Conservation (phyloP, 805 yeast species). For the Candida berthetii region DNA sequence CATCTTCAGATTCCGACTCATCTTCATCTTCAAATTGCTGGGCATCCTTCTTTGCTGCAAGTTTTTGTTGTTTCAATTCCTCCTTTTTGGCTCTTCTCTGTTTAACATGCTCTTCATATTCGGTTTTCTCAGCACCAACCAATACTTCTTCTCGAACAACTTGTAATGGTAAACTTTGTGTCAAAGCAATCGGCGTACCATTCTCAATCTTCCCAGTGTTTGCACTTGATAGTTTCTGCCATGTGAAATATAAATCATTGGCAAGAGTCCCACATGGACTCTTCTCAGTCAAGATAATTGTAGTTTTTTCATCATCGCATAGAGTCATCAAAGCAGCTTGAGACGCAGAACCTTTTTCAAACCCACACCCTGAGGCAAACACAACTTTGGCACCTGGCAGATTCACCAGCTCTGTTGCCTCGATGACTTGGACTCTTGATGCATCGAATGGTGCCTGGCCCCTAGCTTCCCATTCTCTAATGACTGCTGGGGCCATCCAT, state of each 20-base stretch:
- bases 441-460: constrained; percentile 78
- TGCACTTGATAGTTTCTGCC: constrained; percentile 38
- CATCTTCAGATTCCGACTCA: constrained; percentile 19
- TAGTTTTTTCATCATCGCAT: constrained; percentile 59
- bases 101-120: constrained; percentile 40
- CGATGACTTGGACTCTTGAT: constrained; percentile 49
- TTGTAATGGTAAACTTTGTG: constrained; percentile 34
- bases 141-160: constrained; percentile 41
- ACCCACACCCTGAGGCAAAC: constrained; percentile 64
- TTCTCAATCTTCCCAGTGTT: constrained; percentile 42
- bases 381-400: constrained; percentile 72
- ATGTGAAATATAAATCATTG: constrained; percentile 41
- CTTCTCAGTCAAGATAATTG: constrained; percentile 71
- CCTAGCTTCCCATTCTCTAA: constrained; percentile 75
- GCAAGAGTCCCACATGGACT: constrained; percentile 43
- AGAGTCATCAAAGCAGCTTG: constrained; percentile 45
- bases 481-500: constrained; percentile 91
- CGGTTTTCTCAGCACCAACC: constrained; percentile 41
- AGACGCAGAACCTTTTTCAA: constrained; percentile 58
- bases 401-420: constrained; percentile 47
- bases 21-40: constrained; percentile 18
- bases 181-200: constrained; percentile 53
- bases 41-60: constrained; percentile 20
- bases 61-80: constrained; percentile 22
- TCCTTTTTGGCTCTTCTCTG: constrained; percentile 35